These are phyloP conservation scores for Leptodontidium sp. DNA, from an alignment of 2,329 filamentous ascomycete genomes.

Conservation along the genomic window DNA sequence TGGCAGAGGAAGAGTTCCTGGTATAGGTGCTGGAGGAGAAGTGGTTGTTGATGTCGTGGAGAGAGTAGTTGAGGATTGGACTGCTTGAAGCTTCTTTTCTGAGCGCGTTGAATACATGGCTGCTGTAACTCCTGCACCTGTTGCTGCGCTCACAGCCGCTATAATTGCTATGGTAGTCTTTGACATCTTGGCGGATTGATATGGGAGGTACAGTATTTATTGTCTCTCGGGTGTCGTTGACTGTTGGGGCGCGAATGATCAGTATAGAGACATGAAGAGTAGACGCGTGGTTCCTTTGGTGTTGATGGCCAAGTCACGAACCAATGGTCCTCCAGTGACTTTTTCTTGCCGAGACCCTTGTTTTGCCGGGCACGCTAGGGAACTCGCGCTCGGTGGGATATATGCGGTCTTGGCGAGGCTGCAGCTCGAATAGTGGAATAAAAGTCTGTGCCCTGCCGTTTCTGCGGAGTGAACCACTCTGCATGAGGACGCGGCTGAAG, in stretches of 20 bases:
- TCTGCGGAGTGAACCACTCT: not conserved
- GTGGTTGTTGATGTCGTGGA: conserved; percentile 40
- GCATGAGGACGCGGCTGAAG: conserved; percentile 13
- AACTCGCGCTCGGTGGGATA: conserved; percentile 2
- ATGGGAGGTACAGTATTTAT: conserved; percentile 35
- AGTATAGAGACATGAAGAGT: conserved; percentile 35
- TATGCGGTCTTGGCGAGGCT: not conserved
- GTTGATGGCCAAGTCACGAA: conserved; percentile 36
- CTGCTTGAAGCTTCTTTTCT: conserved; percentile 53
- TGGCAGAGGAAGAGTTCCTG: conserved; percentile 41
- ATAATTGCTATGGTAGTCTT: conserved; percentile 80
- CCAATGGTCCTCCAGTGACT: conserved; percentile 15
- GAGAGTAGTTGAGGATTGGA: conserved; percentile 40
- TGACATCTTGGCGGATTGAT: conserved; percentile 65
- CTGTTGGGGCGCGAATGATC: conserved; percentile 32
- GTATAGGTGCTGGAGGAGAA: conserved; percentile 42
- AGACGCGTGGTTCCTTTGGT: conserved; percentile 36
- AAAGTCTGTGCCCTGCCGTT: no score
- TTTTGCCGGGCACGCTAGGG: not conserved
- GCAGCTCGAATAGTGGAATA: no score
- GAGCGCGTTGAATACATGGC: conserved; percentile 69
- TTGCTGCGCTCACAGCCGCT: conserved; percentile 78
- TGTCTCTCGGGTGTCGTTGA: conserved; percentile 22
- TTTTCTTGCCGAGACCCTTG: conserved; percentile 13
- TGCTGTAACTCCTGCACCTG: conserved; percentile 76